Evolutionary conservation across 257 asterid genomes (phyloP), one percentile per base, ranked within the genome.

Genomic region (Knoxia roxburghii): DNA sequence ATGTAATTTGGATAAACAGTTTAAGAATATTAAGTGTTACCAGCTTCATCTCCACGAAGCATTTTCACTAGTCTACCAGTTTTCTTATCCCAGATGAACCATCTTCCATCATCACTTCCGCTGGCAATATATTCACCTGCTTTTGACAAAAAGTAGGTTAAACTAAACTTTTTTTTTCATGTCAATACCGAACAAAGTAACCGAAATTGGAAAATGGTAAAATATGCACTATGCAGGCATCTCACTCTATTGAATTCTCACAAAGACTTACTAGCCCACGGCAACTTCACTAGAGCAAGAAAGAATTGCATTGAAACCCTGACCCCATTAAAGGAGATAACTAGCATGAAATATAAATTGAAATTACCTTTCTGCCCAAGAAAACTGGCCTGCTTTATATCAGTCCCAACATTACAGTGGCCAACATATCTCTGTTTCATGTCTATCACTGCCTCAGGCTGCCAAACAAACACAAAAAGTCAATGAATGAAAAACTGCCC

Each of bases 101-200:
- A 94, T 79, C 93, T 81, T 51, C 99, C 99, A 80, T 94, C 98
- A 75, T 94, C 99, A 72, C 98, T 94, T 78, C 99, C 99, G 70
- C 98, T 83, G 51, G 99, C 95, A 58, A 94, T 68, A 78, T 84
- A 90, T 63, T 90, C 96, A 77, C 99, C 99, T 94, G 88, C 64
- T 71, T 70, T 70, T n/a, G 33, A 17, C 20, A 8, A 39, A 60
- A 15, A 60, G 9, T n/a, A 35, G 49, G 65, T 60, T 60, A 35
- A 35, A 21, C 30, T 60, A 37, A 20, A 60, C 56, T 20, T n/a
- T 50, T 50, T 7, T 50, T 10, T 7, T 10, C 50, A 39, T 43
- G 11, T 43, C 29, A 30, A 59, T 4, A 35, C 30, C 3, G 12
- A 65, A 6, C n/a, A 5, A 40, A n/a, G n/a, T 46, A 37, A 4